Evolutionary conservation across 2,329 filamentous ascomycete genomes (phyloP).

Genomic region (Colletotrichum noveboracense): DNA sequence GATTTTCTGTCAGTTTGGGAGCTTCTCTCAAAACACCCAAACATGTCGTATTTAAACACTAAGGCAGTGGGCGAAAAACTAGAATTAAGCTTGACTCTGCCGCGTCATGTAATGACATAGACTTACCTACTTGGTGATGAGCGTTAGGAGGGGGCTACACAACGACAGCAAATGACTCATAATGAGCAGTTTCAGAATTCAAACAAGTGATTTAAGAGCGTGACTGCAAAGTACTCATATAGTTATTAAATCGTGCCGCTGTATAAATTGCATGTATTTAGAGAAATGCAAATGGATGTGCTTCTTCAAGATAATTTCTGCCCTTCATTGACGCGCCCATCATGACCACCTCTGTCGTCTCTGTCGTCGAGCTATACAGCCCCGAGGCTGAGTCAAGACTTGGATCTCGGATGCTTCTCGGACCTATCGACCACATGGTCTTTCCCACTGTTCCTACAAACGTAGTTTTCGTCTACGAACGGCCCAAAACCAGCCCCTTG

Average conservation of each 20-base stretch:
- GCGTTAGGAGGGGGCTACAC: background rate
- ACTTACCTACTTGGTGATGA: background rate
- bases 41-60: background rate
- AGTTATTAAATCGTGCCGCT: too few species aligned
- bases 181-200: background rate
- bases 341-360: background rate
- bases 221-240: too few species aligned
- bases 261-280: too few species aligned
- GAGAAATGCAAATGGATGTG: too few species aligned
- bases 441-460: background rate
- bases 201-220: background rate
- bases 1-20: too few species aligned
- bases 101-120: background rate
- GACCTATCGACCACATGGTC: background rate
- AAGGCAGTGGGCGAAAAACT: background rate
- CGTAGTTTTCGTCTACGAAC: background rate
- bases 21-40: background rate
- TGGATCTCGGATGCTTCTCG: background rate
- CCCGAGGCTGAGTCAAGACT: background rate
- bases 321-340: background rate
- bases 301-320: rapidly evolving
- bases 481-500: background rate
- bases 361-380: background rate
- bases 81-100: background rate
- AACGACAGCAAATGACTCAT: background rate